These are phyloP conservation scores for Coniosporium apollinis DNA, from an alignment of 495 filamentous ascomycete genomes.

Conservation along the genomic window DNA sequence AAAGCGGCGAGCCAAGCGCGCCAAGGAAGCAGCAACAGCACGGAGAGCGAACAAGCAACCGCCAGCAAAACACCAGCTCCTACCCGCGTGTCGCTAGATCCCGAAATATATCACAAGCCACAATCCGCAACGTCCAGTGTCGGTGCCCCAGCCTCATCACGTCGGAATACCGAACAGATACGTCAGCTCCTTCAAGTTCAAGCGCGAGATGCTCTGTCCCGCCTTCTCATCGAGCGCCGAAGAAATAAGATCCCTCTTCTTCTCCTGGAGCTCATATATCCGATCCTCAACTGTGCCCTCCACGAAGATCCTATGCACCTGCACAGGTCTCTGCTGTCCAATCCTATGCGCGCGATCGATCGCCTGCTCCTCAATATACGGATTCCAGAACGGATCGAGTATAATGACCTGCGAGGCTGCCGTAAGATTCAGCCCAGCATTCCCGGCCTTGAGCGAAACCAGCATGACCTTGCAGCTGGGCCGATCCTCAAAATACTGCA, in stretches of 20 bases:
- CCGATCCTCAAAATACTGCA: slow-evolving; percentile 55
- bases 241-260: slow-evolving; percentile 64
- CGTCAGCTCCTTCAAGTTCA: slow-evolving; percentile 47
- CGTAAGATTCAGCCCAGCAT: slow-evolving; percentile 77
- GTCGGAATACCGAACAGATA: slow-evolving; percentile 70
- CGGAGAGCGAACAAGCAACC: no score
- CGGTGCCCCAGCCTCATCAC: no score
- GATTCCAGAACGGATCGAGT: slow-evolving; percentile 94
- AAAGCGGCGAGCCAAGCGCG: no score
- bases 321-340: slow-evolving; percentile 58
- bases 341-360: slow-evolving; percentile 88
- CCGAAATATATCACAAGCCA: no score
- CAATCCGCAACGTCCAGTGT: no score
- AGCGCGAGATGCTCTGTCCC: slow-evolving; percentile 40
- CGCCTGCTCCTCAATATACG: slow-evolving; percentile 86
- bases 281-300: slow-evolving; percentile 76
- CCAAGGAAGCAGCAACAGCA: no score
- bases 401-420: slow-evolving; percentile 82
- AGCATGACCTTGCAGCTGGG: slow-evolving; percentile 58
- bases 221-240: slow-evolving; percentile 71
- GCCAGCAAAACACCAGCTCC: no score
- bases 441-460: slow-evolving; percentile 79
- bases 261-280: slow-evolving; percentile 69
- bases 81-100: no score
- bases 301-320: slow-evolving; percentile 67